Conservation (phyloP, 768 basidiomycete species). For the Hygrocybe punicea region DNA sequence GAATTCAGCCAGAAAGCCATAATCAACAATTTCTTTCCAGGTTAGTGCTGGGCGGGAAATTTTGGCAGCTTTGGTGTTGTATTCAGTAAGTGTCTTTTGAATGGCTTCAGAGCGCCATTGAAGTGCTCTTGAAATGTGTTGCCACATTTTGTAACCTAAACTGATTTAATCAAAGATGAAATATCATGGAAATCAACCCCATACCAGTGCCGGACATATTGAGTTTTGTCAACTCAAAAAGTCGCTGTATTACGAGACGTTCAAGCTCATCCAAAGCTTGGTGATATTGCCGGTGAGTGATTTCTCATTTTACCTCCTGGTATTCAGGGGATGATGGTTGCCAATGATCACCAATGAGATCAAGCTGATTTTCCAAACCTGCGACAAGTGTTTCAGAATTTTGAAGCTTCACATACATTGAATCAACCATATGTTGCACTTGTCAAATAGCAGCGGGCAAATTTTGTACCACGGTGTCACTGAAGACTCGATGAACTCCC, state of each 20-base stretch:
- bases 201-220: conserved; percentile 21
- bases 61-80: conserved; percentile 27
- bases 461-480: neutral
- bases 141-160: conserved; percentile 34
- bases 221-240: conserved; percentile 18
- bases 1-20: conserved; percentile 28
- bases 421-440: neutral
- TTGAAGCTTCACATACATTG: neutral
- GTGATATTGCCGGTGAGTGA: neutral
- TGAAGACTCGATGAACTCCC: neutral
- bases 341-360: conserved; percentile 10
- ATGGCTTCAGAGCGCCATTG: conserved; percentile 31
- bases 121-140: conserved; percentile 35
- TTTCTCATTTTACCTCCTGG: conserved; percentile 5
- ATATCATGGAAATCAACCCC: conserved; percentile 12
- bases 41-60: conserved; percentile 18
- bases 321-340: conserved; percentile 5
- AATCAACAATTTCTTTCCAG: conserved; percentile 20
- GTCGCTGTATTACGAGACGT: neutral
- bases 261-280: neutral
- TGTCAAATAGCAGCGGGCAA: neutral
- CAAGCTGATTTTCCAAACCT: neutral
- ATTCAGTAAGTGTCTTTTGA: conserved; percentile 26
- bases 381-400: neutral
- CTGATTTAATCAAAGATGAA: no score